Base-by-base conservation (phyloP, 179 eudicot genomes). In the Heliamphora pulchella region DNA sequence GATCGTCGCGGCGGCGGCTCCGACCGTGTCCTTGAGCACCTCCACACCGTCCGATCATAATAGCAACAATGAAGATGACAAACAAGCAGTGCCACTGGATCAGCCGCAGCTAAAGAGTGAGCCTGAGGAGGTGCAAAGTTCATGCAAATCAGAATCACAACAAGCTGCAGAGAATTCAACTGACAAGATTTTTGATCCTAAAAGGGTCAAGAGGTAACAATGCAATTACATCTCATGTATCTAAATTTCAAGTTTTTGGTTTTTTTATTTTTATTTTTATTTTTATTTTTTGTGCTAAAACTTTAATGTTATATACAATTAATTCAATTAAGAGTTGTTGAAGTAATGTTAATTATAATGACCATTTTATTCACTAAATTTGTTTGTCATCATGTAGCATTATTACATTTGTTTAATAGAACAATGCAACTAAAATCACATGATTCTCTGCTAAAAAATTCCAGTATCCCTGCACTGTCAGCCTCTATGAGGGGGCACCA, bases 181-280 rank as follows among this genome's bases (percentile, higher is more conserved):
- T 61, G 87, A 85, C 8, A 89, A 84, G 74, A 80, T 88, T 48
- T 46, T 83, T 57, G 98, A 95, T 81, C 98, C 98, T 1, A 95
- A 93, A 80, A 87, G 97, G 86, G 88, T 93, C 67, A 95, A 91
- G 81, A 91, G 98, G 97, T 93, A 91, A 48, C n/a, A 31, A 70
- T 59, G 14, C 72, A 59, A 51, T 74, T 54, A 54, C 62, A 51
- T 50, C 51, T 9, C 2, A 6, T 1, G 11, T 44, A 67, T 0
- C 0, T 67, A 4, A 4, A 46, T 68, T 68, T 43, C 10, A 50
- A 68, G 9, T 39, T 22, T 11, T 0, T 66, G 46, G 15, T 39
- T 10, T 8, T 13, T 65, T 31, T 65, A 6, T 48, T 3, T 48
- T 48, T 48, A 6, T 48, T 55, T 55, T 13, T 55, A 11, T 55